A percentile compares a stretch with the other conserved stretches of the same genome.
Conservation (phyloP, 352 stramenopile species). For the Globisporangium paddicum region DNA sequence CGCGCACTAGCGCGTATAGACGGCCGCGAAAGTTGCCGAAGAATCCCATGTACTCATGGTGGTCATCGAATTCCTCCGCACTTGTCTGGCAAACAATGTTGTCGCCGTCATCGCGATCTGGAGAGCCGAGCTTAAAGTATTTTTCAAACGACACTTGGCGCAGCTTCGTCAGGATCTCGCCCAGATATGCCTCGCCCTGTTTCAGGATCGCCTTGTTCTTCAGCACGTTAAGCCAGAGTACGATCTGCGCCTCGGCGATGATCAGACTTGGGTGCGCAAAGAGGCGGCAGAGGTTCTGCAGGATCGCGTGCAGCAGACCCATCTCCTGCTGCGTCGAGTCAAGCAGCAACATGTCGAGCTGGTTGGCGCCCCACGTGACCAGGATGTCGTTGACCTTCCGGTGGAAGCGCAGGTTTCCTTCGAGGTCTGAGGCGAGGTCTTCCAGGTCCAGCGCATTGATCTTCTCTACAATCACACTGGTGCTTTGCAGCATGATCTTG, state of each 20-base stretch:
- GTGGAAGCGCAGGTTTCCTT: conserved; percentile 55
- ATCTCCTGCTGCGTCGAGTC: conserved; percentile 41
- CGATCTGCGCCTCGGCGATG: conserved; percentile 63
- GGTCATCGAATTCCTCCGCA: conserved; percentile 67
- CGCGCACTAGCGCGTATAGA: conserved; percentile 69
- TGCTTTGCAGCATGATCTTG: conserved; percentile 55
- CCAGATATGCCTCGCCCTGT: conserved; percentile 30
- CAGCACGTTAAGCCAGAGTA: conserved; percentile 66
- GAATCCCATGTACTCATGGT: conserved; percentile 65
- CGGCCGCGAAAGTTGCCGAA: conserved; percentile 78
- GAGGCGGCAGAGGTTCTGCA: conserved; percentile 46
- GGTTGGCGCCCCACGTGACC: conserved; percentile 61
- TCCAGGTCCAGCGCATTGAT: conserved; percentile 38
- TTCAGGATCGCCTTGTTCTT: conserved; percentile 67
- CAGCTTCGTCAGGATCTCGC: conserved; percentile 37
- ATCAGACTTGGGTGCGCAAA: conserved; percentile 69
- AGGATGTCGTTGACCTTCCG: conserved; percentile 76
- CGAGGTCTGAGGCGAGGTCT: conserved; percentile 37
- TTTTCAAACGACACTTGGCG: conserved; percentile 68
- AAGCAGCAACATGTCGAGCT: conserved; percentile 51
- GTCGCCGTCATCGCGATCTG: conserved; percentile 45
- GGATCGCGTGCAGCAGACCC: conserved; percentile 34
- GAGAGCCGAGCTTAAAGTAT: conserved; percentile 75
- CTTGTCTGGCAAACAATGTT: conserved; percentile 35
- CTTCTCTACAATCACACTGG: conserved; percentile 53